Percentiles rank a stretch among this genome's conserved stretches.
phyloP scores from a whole-genome alignment of 108 stramenopile genomes.

The Cyclostephanos invisitatus region DNA sequence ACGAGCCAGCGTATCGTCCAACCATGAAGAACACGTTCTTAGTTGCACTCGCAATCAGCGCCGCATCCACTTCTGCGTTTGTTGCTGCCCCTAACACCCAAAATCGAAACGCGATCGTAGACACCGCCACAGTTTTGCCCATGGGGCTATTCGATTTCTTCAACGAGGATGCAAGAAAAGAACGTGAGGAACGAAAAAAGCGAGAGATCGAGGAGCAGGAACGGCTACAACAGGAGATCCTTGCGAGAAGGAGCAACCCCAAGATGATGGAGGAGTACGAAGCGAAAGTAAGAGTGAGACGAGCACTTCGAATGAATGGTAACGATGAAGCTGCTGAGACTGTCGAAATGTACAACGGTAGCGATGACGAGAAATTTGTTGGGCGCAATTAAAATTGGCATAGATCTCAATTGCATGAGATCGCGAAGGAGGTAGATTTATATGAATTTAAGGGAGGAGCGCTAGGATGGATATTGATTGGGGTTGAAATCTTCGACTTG shows the following conservation, averaged over 20 bases:
- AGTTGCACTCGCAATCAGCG: conserved; percentile 6
- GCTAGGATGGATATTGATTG: neutral
- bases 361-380: conserved; percentile 10
- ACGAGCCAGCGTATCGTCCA: neutral
- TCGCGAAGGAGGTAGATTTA: neutral
- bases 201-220: conserved; percentile 54
- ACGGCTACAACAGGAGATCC: conserved; percentile 49
- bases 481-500: too few relatives aligned
- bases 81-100: neutral
- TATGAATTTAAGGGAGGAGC: neutral
- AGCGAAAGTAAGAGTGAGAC: conserved; percentile 22
- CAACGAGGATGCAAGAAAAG: conserved; percentile 41
- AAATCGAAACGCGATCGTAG: conserved; percentile 7
- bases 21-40: conserved; percentile 4
- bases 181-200: conserved; percentile 38
- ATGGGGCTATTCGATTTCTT: conserved; percentile 71
- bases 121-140: conserved; percentile 12
- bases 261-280: conserved; percentile 30
- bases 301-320: conserved; percentile 23
- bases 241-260: conserved; percentile 49
- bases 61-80: conserved; percentile 16
- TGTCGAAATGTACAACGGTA: conserved; percentile 11
- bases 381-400: conserved; percentile 9
- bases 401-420: neutral
- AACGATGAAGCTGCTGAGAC: conserved; percentile 16